phyloP scores from a whole-genome alignment of 306 rosid species.

The Delonix regia region DNA sequence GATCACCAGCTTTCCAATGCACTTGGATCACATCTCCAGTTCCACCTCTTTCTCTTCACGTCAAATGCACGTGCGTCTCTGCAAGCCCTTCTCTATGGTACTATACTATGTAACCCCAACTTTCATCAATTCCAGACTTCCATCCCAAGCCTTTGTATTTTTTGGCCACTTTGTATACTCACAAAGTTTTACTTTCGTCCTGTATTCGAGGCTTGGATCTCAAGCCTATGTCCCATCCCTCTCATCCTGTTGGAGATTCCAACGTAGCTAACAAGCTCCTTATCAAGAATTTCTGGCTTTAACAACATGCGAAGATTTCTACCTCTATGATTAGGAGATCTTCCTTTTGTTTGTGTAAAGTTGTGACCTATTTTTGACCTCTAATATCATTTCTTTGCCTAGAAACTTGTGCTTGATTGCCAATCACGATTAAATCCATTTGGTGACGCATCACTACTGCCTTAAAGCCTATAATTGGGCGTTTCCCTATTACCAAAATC shows the following conservation, averaged over 20 bases:
- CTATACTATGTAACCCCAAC: too few relatives aligned
- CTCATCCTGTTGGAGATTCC: constrained; percentile 35
- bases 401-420: constrained; percentile 13
- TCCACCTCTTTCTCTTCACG: constrained; percentile 45
- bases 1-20: constrained; percentile 22
- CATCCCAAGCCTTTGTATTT: constrained; percentile 34
- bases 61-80: constrained; percentile 51
- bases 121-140: constrained; percentile 40
- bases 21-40: constrained; percentile 63
- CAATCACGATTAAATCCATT: constrained; percentile 5
- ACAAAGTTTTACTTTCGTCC: too few relatives aligned
- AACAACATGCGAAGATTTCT: not conserved
- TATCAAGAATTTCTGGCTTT: constrained; percentile 10
- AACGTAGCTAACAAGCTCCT: constrained; percentile 40
- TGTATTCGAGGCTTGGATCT: constrained; percentile 36
- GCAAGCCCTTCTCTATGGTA: constrained; percentile 9
- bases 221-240: constrained; percentile 34
- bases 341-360: not conserved
- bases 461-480: constrained; percentile 33
- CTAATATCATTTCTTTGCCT: not conserved
- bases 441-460: not conserved
- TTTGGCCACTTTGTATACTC: too few relatives aligned
- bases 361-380: not conserved
- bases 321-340: not conserved
- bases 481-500: constrained; percentile 8